Evolutionary conservation across 495 filamentous ascomycete genomes (phyloP).

Genomic region (Arthonia radiata): DNA sequence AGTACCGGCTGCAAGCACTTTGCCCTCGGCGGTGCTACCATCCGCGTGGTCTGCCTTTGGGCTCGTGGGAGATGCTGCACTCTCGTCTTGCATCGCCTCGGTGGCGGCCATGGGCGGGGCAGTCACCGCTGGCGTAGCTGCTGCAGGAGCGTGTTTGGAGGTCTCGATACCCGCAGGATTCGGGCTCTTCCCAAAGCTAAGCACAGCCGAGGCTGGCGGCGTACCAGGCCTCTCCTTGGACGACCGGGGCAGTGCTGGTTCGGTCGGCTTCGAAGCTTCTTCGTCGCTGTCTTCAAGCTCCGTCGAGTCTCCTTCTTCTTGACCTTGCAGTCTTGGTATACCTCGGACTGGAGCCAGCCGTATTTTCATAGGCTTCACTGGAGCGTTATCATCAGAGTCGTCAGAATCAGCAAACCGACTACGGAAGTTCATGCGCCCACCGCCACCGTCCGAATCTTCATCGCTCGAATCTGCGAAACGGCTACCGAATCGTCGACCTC

Average conservation of each 20-base stretch:
- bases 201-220: no score
- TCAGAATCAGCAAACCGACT: conserved; percentile 69
- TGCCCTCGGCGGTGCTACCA: no score
- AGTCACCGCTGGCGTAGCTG: no score
- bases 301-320: conserved; percentile 35
- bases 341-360: conserved; percentile 34
- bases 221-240: no score
- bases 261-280: conserved; percentile 5
- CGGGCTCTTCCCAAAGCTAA: no score
- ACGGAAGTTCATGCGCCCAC: conserved; percentile 20
- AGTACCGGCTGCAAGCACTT: no score
- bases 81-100: no score
- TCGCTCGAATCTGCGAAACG: conserved; percentile 50
- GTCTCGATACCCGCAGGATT: no score
- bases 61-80: no score
- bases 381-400: conserved; percentile 32
- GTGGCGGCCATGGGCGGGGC: no score
- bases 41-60: no score
- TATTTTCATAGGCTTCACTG: conserved; percentile 7
- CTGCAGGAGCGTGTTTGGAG: no score
- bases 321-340: conserved; percentile 30
- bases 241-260: conserved; percentile 1
- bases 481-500: conserved; percentile 21
- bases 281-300: conserved; percentile 36
- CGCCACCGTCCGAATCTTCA: conserved; percentile 31